Conservation (phyloP, 2,329 filamentous ascomycete species). For the Colletotrichum sp. region DNA sequence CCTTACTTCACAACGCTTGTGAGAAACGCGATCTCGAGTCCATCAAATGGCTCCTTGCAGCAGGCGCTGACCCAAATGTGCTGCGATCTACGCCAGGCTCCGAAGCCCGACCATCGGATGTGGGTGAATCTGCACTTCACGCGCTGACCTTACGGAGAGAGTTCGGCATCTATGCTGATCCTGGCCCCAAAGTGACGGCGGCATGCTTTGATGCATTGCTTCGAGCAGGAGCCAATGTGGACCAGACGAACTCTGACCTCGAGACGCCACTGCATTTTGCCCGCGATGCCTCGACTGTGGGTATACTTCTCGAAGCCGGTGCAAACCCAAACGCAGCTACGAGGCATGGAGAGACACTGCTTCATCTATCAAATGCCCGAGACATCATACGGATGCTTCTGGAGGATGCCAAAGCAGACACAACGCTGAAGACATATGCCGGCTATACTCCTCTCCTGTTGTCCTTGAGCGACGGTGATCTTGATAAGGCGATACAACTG, state of each 20-base stretch:
- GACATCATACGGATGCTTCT: background rate
- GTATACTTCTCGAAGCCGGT: slow-evolving; percentile 26
- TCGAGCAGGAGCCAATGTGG: background rate
- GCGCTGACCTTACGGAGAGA: background rate
- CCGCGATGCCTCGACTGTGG: background rate
- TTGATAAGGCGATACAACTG: background rate
- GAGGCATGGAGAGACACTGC: background rate
- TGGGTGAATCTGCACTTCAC: background rate
- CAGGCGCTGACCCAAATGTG: slow-evolving; percentile 25
- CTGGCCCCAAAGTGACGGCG: background rate
- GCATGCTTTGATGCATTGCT: background rate
- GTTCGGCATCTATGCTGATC: background rate
- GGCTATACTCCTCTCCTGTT: background rate
- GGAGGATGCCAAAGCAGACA: background rate
- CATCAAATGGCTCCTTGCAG: slow-evolving; percentile 23
- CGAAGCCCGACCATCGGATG: background rate
- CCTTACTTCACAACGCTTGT: slow-evolving; percentile 15
- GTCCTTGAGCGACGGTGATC: background rate
- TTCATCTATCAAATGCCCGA: background rate
- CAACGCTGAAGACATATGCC: background rate
- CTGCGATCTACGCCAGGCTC: background rate
- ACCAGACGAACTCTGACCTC: background rate
- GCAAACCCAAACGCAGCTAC: slow-evolving; percentile 26
- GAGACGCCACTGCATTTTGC: background rate
- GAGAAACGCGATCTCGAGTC: background rate